Percentiles rank a stretch among this genome's conserved stretches.
phyloP scores from a whole-genome alignment of 179 eudicot species.

The Carnegiea gigantea region DNA sequence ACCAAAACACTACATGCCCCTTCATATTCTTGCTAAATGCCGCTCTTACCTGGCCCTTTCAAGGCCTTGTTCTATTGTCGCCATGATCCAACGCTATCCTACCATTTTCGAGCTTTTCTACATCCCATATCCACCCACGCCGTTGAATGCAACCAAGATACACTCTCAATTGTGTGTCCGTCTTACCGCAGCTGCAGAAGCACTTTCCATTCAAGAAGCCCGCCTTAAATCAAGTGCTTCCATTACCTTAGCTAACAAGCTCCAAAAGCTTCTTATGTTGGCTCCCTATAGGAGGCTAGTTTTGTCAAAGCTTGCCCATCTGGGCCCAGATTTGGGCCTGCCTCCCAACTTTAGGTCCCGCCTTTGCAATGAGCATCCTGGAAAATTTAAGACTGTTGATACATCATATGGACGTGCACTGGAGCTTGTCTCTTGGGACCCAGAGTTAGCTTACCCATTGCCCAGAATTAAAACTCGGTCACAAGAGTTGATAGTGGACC shows the following conservation, averaged over 20 bases:
- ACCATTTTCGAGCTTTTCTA: slow-evolving; percentile 81
- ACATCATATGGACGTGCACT: slow-evolving; percentile 96
- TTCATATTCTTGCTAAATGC: slow-evolving; percentile 75
- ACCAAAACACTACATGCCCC: slow-evolving; percentile 80
- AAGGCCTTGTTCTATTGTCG: slow-evolving; percentile 56
- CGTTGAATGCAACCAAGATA: slow-evolving; percentile 60
- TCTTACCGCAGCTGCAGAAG: slow-evolving; percentile 73
- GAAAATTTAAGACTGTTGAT: slow-evolving; percentile 69
- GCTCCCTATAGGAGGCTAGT: slow-evolving; percentile 70
- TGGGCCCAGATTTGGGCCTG: slow-evolving; percentile 86
- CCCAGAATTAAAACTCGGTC: slow-evolving; percentile 38
- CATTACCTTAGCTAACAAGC: slow-evolving; percentile 51
- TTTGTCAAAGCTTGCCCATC: slow-evolving; percentile 75
- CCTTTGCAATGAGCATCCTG: slow-evolving; percentile 76
- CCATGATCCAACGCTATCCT: slow-evolving; percentile 86
- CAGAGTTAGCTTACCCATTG: slow-evolving; percentile 42
- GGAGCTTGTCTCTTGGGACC: slow-evolving; percentile 81
- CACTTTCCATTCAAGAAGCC: slow-evolving; percentile 60
- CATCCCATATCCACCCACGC: slow-evolving; percentile 64
- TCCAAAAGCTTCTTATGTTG: slow-evolving; percentile 91
- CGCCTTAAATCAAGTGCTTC: slow-evolving; percentile 51
- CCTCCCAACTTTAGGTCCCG: slow-evolving; percentile 73
- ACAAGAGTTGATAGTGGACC: slow-evolving; percentile 63
- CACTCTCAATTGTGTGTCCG: slow-evolving; percentile 78
- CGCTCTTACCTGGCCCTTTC: slow-evolving; percentile 63